A percentile compares a stretch with the other conserved stretches of the same genome.
Conservation (phyloP, 768 basidiomycete genomes). For the Rhizopogon salebrosus region DNA sequence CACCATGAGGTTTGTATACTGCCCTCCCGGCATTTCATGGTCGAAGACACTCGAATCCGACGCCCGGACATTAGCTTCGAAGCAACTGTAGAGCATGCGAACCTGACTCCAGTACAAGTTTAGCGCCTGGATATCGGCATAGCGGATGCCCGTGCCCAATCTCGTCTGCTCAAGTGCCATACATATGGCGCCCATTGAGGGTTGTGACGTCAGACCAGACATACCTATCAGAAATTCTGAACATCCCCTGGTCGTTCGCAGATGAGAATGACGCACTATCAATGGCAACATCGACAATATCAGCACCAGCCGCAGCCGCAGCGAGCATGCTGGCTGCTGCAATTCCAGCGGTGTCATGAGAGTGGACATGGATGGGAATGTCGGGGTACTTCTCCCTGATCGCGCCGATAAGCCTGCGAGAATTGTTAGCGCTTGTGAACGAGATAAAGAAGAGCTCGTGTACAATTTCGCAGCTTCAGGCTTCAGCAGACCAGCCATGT, state of each 20-base stretch:
- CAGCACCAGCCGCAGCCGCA: constrained; percentile 93
- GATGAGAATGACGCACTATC: constrained; percentile 62
- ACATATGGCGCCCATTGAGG: constrained; percentile 97
- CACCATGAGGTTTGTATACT: constrained; percentile 92
- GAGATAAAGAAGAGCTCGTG: constrained; percentile 21
- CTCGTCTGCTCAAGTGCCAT: constrained; percentile 92
- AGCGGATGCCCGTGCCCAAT: constrained; percentile 93
- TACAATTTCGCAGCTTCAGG: constrained; percentile 90
- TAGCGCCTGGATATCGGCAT: constrained; percentile 94
- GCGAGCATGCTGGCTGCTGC: constrained; percentile 97
- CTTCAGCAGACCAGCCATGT: constrained; percentile 97
- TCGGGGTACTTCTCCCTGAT: constrained; percentile 96
- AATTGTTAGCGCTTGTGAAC: constrained; percentile 3
- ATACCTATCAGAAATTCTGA: constrained; percentile 54
- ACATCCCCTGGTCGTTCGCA: not conserved
- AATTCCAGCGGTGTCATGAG: constrained; percentile 99
- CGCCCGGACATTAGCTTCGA: constrained; percentile 96
- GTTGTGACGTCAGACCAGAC: constrained; percentile 97
- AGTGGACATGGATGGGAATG: constrained; percentile 98
- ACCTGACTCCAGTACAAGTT: constrained; percentile 99
- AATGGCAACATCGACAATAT: constrained; percentile 96
- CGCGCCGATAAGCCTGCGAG: constrained; percentile 76
- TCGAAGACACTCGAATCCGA: constrained; percentile 98
- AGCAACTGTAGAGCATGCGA: constrained; percentile 90
- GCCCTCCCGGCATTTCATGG: constrained; percentile 99